phyloP scores from a whole-genome alignment of 2,329 filamentous ascomycete species.

The Pleochaeta shiraiana region DNA sequence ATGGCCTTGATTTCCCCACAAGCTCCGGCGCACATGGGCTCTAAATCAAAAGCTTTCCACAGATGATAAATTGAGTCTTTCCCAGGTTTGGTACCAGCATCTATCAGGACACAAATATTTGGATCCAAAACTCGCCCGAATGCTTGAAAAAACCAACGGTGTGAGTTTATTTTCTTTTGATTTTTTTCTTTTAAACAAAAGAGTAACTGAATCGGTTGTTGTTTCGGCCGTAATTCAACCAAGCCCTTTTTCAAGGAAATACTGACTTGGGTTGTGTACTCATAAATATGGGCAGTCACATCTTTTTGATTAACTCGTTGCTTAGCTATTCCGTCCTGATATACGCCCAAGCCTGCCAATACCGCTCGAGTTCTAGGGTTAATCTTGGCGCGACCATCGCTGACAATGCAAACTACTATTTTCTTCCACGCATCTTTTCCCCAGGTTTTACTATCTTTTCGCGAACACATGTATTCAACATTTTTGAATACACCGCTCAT shows the following conservation, averaged over 20 bases:
- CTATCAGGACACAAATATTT: constrained; percentile 90
- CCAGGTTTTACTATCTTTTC: constrained; percentile 91
- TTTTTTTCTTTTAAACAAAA: constrained; percentile 99
- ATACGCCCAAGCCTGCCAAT: constrained; percentile 82
- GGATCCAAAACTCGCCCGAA: constrained; percentile 84
- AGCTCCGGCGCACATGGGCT: constrained; percentile 92
- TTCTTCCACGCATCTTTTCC: constrained; percentile 99
- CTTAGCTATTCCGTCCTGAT: constrained; percentile 96
- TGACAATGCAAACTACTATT: constrained; percentile 95
- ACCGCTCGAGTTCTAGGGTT: constrained; percentile 79
- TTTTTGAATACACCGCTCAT: constrained; percentile 98
- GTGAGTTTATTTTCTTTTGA: constrained; percentile 99
- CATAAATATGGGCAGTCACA: constrained; percentile 94
- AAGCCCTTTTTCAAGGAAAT: constrained; percentile 78
- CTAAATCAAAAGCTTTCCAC: constrained; percentile 96
- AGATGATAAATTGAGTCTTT: constrained; percentile 91
- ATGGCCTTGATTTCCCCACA: constrained; percentile 99
- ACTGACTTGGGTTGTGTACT: constrained; percentile 74
- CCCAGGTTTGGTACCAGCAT: constrained; percentile 88
- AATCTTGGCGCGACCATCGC: constrained; percentile 92
- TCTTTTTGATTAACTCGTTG: constrained; percentile 94
- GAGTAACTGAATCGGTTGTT: constrained; percentile 83
- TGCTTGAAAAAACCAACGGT: constrained; percentile 97
- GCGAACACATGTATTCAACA: constrained; percentile 92
- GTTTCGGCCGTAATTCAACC: constrained; percentile 63